Conservation (phyloP, 2,329 filamentous ascomycete genomes). For the Blumeria graminis region DNA sequence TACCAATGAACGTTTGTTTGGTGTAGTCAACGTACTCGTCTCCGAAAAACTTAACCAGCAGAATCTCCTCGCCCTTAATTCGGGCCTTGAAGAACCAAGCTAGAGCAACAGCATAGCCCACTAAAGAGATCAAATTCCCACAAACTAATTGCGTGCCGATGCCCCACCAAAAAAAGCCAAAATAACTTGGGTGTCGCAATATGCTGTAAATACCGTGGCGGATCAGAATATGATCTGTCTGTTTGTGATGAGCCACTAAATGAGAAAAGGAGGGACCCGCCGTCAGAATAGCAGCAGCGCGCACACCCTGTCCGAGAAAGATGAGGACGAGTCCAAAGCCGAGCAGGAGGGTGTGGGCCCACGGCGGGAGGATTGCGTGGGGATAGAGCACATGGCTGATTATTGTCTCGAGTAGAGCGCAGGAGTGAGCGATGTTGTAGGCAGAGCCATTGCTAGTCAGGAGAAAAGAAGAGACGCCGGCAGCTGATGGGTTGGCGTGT, state of each 20-base stretch:
- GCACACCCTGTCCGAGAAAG: conserved; percentile 44
- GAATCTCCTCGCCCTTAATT: conserved; percentile 56
- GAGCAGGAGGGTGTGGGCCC: conserved; percentile 18
- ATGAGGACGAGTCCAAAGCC: conserved; percentile 38
- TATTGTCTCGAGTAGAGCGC: conserved; percentile 50
- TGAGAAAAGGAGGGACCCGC: conserved; percentile 87
- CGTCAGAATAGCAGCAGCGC: conserved; percentile 69
- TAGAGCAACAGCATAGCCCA: conserved; percentile 48
- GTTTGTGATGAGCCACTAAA: conserved; percentile 47
- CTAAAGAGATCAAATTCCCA: conserved; percentile 59
- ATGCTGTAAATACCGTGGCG: conserved; percentile 55
- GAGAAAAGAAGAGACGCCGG: conserved; percentile 54
- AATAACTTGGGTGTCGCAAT: conserved; percentile 76
- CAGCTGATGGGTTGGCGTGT: conserved; percentile 51
- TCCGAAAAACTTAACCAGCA: conserved; percentile 61
- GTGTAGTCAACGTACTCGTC: conserved; percentile 57
- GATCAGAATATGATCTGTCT: conserved; percentile 52
- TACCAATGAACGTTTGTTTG: conserved; percentile 45
- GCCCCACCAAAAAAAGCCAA: conserved; percentile 97
- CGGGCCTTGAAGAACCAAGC: conserved; percentile 65
- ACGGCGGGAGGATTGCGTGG: conserved; percentile 5
- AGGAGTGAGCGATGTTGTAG: conserved; percentile 61
- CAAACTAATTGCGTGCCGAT: conserved; percentile 80
- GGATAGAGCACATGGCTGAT: conserved; percentile 34
- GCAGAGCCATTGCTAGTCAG: conserved; percentile 62